Conservation (phyloP, 1,139 yeast species). For the Nakaseomyces nivariensis region DNA sequence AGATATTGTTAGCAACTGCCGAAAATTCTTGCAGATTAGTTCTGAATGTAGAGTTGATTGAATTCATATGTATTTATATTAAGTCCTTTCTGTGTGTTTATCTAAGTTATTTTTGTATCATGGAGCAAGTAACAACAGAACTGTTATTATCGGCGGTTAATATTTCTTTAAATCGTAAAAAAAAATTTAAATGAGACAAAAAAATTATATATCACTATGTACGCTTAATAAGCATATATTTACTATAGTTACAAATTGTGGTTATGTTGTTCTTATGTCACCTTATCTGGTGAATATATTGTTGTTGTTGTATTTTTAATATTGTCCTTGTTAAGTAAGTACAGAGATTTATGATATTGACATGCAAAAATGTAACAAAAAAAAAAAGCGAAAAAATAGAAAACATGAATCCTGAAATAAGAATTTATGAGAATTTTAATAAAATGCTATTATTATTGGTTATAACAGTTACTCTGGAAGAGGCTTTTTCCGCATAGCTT, state of each 20-base stretch:
- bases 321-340: background rate
- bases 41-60: background rate
- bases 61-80: background rate
- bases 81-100: too few relatives aligned
- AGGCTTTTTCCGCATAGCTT: slow-evolving; percentile 25
- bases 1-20: slow-evolving; percentile 19
- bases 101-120: too few relatives aligned
- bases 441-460: background rate
- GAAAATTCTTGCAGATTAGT: slow-evolving; percentile 2
- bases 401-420: background rate
- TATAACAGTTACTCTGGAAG: background rate
- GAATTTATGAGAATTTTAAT: background rate
- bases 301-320: background rate
- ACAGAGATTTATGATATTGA: background rate
- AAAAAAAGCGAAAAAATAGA: background rate
- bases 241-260: background rate
- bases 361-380: background rate
- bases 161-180: too few relatives aligned
- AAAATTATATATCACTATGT: too few relatives aligned
- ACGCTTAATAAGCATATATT: background rate
- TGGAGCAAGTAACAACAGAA: too few relatives aligned
- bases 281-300: background rate
- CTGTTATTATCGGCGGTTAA: too few relatives aligned
- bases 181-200: too few relatives aligned
- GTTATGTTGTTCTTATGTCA: background rate